These are phyloP conservation scores for Anethum foeniculum DNA, from an alignment of 140 eudicot species.

Conservation along the genomic window DNA sequence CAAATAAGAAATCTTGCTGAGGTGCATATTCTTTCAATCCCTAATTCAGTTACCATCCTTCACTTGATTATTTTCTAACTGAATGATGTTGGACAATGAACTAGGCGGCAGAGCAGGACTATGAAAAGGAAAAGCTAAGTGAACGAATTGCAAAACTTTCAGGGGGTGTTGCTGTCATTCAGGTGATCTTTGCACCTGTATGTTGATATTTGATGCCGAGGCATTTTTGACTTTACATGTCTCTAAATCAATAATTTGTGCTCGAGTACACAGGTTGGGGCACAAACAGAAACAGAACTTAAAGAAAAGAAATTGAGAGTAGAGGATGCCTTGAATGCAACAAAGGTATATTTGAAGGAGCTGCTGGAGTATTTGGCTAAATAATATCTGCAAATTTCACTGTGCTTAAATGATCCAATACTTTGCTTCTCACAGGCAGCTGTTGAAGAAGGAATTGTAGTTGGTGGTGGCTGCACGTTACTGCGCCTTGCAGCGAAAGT, in stretches of 20 bases:
- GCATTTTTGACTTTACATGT: neutral
- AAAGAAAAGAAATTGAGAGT: conserved; percentile 75
- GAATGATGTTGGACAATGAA: neutral
- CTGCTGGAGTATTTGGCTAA: neutral
- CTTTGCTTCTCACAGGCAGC: conserved; percentile 43
- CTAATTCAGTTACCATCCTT: neutral
- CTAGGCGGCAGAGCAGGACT: conserved; percentile 63
- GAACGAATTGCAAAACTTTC: conserved; percentile 78
- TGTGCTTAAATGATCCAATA: neutral
- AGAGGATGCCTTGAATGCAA: conserved; percentile 75
- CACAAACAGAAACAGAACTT: conserved; percentile 74
- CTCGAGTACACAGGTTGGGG: conserved; percentile 41
- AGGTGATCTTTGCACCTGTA: conserved; percentile 27
- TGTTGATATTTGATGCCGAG: neutral
- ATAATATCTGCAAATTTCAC: neutral
- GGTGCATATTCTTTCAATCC: conserved; percentile 20
- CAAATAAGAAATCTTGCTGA: conserved; percentile 56
- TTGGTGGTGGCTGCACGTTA: conserved; percentile 73
- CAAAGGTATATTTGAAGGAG: conserved; percentile 39
- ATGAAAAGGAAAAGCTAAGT: conserved; percentile 55
- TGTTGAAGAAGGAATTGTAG: conserved; percentile 81
- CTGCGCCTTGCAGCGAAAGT: conserved; percentile 69
- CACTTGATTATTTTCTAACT: neutral
- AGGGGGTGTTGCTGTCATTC: conserved; percentile 75
- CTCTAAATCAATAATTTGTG: neutral